These are phyloP conservation scores for Zoysia japonica DNA, from an alignment of 176 grass and related monocot genomes.

Conservation along the genomic window DNA sequence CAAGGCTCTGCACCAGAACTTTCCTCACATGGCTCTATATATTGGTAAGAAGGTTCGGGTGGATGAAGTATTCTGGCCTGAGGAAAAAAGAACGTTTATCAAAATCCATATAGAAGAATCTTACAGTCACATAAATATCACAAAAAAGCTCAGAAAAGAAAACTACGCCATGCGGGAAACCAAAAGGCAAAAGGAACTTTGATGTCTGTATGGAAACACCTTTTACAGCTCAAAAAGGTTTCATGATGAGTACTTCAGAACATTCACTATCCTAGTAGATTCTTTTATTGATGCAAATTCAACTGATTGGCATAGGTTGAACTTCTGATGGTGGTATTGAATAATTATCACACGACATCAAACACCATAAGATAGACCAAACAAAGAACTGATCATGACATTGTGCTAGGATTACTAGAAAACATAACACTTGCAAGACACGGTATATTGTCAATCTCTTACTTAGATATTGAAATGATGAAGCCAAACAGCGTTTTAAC, in stretches of 20 bases:
- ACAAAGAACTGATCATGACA: background rate
- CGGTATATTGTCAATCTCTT: background rate
- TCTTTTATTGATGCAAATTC: conserved; percentile 16
- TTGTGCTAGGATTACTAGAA: background rate
- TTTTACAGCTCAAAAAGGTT: background rate
- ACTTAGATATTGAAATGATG: background rate
- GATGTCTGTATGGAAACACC: background rate
- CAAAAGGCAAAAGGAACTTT: conserved; percentile 6
- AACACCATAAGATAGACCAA: background rate
- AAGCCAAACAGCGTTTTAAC: background rate
- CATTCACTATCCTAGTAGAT: background rate
- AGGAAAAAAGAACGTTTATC: conserved; percentile 26
- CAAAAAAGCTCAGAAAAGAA: background rate
- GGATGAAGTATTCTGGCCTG: conserved; percentile 81
- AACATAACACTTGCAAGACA: background rate
- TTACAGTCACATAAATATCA: background rate
- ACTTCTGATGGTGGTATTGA: background rate
- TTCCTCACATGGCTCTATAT: conserved; percentile 30
- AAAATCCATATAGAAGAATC: conserved; percentile 33
- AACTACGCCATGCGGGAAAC: background rate
- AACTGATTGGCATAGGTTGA: conserved; percentile 5
- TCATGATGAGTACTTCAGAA: conserved; percentile 29
- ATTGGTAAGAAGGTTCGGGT: conserved; percentile 31
- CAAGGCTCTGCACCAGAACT: conserved; percentile 42
- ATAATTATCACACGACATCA: background rate